Evolutionary conservation across 495 filamentous ascomycete species (phyloP), one percentile per base, ranked within the genome.

Genomic region (Neurospora sp.): DNA sequence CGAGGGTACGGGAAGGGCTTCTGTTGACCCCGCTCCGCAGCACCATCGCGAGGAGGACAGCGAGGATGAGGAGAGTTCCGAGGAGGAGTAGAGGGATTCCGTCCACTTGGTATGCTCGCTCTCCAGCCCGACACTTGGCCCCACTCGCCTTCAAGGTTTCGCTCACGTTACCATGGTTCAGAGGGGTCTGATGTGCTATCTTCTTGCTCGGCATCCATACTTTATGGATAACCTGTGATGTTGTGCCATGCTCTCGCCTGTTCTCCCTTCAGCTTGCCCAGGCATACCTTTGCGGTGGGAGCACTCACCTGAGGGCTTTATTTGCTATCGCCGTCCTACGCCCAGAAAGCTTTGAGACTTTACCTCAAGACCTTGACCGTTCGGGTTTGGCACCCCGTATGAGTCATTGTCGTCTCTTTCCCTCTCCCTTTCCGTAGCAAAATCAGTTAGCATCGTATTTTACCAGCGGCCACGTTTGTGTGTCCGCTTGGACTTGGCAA

Each of bases 21-120:
- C 75, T 20, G 53, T 68, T 22, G 78, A 79, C 40, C 72, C 74
- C 4, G 12, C 70, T 20, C 71, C 53, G 10, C 74, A 77, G 41
- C 71, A 75, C 53, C 79, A 81, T 44, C 79, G 79, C 72, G 79
- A 82, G 35, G 79, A 81, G n/a, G 80, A 82, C 44, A 81, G 79
- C 72, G 80, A 82, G 35, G 79, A 81, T 35, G 79, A 80, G 75
- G 76, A 77, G 69, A 79, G 77, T 65, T 81, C 79, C n/a, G 80
- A 81, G 70, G 80, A 81, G 73, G 79, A 81, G n/a, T 81, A 80
- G 10, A n/a, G 14, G 35, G 48, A 14, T 20, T 8, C 17, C 16
- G 41, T n/a, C n/a, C 41, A n/a, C 42, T 65, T n/a, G 72, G 8
- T 59, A 38, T 17, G 42, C 72, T 12, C 59, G 12, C 39, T 39